Evolutionary conservation across 257 asterid species (phyloP), one percentile per base, ranked within the genome.

Genomic region (Jasminum sambac): DNA sequence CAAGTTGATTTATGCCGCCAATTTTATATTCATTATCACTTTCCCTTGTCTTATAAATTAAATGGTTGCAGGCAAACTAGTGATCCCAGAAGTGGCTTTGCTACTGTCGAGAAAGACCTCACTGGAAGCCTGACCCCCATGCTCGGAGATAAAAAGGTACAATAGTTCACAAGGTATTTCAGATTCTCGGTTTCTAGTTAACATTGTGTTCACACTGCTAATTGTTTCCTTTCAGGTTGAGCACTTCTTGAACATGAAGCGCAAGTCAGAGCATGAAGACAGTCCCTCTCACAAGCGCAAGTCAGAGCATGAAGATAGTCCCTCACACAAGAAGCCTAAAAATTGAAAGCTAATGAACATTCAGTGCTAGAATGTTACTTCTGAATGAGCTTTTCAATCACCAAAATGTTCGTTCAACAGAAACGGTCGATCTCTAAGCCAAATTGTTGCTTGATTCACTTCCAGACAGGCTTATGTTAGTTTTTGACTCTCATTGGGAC

Each of bases 101-200:
- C 98, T 19, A 87, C 95, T 39, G 96, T 90, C 10, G 97, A 90
- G 87, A 89, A 84, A 78, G 89, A 85, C 86, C 39, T 94, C 25
- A 88, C 89, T 74, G 99, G 99, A 40, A 86, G 99, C 78, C 80
- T 94, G 83, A 91, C 98, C 58, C 99, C 98, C 69, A 94, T 94
- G 96, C 96, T 88, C 30, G 98, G 98, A 66, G 96, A 91, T 84
- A 90, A 84, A 76, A 91, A 89, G 96, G 99, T 85, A 21, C 36
- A 72, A 84, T 77, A 4, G 48, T 19, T 43, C 11, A 5, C 6
- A 16, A 36, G 19, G 57, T 30, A n/a, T 38, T 13, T 48, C 2
- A 30, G 62, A 37, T 55, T 76, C 11, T 55, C 41, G 4, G 25
- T 13, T 43, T 7, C 41, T 4, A 61, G 30, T 65, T 16, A 24